A percentile compares a stretch with the other conserved stretches of the same genome.
Evolutionary conservation across 768 basidiomycete genomes (phyloP).

Genomic region (Mycena albidolilacea): DNA sequence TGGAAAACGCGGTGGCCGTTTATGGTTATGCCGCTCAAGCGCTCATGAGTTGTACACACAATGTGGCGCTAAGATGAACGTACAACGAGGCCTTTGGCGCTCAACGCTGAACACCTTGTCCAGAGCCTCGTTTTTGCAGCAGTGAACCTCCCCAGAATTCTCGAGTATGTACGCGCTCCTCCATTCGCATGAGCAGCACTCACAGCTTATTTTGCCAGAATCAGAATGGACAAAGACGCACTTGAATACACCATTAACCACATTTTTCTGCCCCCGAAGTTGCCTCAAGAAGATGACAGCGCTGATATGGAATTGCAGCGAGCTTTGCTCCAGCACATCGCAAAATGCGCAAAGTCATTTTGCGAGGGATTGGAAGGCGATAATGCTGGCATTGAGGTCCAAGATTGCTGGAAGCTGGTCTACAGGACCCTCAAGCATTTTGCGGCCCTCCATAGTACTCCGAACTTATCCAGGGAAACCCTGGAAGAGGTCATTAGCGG

Average conservation of each 20-base stretch:
- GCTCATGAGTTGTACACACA: too few species aligned
- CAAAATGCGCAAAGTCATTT: slow-evolving; percentile 22
- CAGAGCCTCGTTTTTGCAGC: background rate
- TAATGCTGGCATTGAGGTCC: background rate
- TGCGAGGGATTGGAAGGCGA: background rate
- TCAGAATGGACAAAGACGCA: slow-evolving; percentile 20
- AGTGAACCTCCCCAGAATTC: background rate
- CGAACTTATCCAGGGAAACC: background rate
- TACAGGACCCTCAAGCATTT: background rate
- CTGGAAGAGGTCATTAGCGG: slow-evolving; percentile 39
- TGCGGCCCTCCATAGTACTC: background rate
- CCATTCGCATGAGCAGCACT: background rate
- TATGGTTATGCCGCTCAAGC: too few species aligned
- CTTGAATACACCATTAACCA: slow-evolving; percentile 57
- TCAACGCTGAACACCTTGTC: background rate
- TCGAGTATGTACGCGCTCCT: background rate
- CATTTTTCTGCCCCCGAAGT: slow-evolving; percentile 58
- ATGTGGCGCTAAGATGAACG: background rate
- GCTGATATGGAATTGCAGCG: slow-evolving; percentile 40
- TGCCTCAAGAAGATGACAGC: slow-evolving; percentile 57
- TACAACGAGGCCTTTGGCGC: background rate
- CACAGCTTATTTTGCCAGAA: background rate
- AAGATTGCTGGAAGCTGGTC: background rate
- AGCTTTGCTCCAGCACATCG: slow-evolving; percentile 43
- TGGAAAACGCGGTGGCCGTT: too few species aligned